These are phyloP conservation scores for Phytopythium boreale DNA, from an alignment of 352 stramenopile genomes.

Conservation along the genomic window DNA sequence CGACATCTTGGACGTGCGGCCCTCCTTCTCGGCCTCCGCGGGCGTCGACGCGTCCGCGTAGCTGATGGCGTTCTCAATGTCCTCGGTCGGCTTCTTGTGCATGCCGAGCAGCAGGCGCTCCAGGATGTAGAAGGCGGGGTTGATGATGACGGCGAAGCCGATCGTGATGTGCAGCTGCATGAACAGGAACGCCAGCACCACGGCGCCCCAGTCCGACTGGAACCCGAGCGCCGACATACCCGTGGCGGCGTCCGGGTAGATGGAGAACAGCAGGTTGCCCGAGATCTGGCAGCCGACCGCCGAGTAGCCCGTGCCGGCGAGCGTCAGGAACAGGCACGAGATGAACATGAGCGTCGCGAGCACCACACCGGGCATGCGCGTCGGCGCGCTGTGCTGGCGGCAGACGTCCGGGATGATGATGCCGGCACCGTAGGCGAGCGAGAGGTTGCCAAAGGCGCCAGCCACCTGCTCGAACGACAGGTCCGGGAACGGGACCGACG, in stretches of 20 bases:
- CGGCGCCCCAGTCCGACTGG: conserved; percentile 19
- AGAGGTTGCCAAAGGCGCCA: conserved; percentile 2
- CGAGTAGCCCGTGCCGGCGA: conserved; percentile 37
- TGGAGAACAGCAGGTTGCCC: conserved; percentile 54
- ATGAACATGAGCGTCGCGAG: conserved; percentile 40
- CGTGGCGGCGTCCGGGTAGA: conserved; percentile 16
- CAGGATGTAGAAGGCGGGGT: conserved; percentile 51
- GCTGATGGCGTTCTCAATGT: conserved; percentile 26
- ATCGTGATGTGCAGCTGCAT: conserved; percentile 30
- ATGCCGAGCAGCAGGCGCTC: conserved; percentile 44
- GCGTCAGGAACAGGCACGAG: conserved; percentile 39
- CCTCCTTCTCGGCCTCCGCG: conserved; percentile 3
- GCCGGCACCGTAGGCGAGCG: conserved; percentile 22
- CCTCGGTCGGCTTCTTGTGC: conserved; percentile 37
- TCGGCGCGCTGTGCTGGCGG: conserved; percentile 36
- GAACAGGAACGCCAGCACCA: conserved; percentile 25
- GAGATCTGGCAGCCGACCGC: conserved; percentile 51
- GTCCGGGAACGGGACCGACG: conserved; percentile 1
- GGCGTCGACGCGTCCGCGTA: conserved; percentile 18
- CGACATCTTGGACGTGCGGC: conserved; percentile 14
- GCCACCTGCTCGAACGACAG: background rate
- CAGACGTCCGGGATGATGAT: conserved; percentile 44
- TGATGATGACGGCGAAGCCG: conserved; percentile 55
- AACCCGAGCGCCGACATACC: conserved; percentile 24
- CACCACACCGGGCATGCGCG: conserved; percentile 33